phyloP scores from a whole-genome alignment of 2,329 filamentous ascomycete genomes.

The Venturia effusa region DNA sequence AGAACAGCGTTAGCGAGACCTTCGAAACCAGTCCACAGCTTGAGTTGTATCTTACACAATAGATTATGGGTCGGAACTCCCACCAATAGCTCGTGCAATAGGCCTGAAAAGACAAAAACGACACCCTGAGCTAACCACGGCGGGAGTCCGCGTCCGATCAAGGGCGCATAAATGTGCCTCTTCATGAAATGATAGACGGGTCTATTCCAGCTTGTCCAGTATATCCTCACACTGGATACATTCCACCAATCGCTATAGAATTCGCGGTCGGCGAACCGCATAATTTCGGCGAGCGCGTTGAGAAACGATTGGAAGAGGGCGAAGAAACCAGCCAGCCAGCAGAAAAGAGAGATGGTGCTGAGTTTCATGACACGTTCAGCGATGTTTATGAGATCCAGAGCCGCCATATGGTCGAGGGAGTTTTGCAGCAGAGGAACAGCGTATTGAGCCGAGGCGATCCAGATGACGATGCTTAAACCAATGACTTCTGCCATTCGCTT shows the following conservation, averaged over 20 bases:
- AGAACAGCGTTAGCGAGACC: slow-evolving; percentile 11
- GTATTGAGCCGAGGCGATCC: slow-evolving; percentile 91
- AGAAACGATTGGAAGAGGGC: slow-evolving; percentile 88
- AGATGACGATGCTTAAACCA: slow-evolving; percentile 77
- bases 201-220: slow-evolving; percentile 97
- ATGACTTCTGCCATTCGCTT: slow-evolving; percentile 73
- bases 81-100: slow-evolving; percentile 86
- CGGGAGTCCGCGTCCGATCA: slow-evolving; percentile 75
- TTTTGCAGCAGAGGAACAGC: slow-evolving; percentile 82
- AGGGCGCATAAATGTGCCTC: slow-evolving; percentile 80
- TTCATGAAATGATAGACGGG: slow-evolving; percentile 97
- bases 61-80: slow-evolving; percentile 92
- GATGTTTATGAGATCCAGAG: slow-evolving; percentile 70
- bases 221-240: slow-evolving; percentile 60
- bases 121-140: slow-evolving; percentile 58
- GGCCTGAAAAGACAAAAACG: slow-evolving; percentile 80
- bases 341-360: slow-evolving; percentile 86
- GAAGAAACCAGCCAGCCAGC: slow-evolving; percentile 97
- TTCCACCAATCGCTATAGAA: slow-evolving; percentile 99
- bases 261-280: slow-evolving; percentile 80
- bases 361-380: slow-evolving; percentile 87
- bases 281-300: slow-evolving; percentile 83
- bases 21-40: neutral
- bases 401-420: slow-evolving; percentile 76
- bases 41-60: slow-evolving; percentile 45